A percentile compares a stretch with the other conserved stretches of the same genome.
Conservation (phyloP, 805 yeast genomes). For the Starmerella tilneyi region DNA sequence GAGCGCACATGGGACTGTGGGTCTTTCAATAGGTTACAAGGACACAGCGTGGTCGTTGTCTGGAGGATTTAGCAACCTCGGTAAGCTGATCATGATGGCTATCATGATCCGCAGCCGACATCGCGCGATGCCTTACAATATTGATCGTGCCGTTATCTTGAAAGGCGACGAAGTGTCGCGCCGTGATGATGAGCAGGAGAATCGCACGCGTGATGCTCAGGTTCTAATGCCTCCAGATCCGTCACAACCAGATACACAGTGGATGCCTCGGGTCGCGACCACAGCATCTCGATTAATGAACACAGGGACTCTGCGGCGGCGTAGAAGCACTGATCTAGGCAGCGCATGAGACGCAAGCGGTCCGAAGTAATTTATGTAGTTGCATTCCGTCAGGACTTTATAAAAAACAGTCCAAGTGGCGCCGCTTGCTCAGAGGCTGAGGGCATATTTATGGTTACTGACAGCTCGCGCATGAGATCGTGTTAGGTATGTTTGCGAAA, state of each 20-base stretch:
- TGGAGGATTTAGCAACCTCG: slow-evolving; percentile 57
- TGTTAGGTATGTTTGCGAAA: too few species aligned
- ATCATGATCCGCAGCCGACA: slow-evolving; percentile 93
- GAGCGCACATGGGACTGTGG: slow-evolving; percentile 95
- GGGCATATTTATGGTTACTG: too few species aligned
- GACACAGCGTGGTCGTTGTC: slow-evolving; percentile 56
- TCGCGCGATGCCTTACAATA: slow-evolving; percentile 86
- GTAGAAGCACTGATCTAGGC: slow-evolving; percentile 2
- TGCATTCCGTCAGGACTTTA: too few species aligned
- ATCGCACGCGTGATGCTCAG: slow-evolving; percentile 20
- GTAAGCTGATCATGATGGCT: slow-evolving; percentile 76
- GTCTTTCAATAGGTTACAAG: slow-evolving; percentile 79
- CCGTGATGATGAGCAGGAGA: slow-evolving; percentile 25
- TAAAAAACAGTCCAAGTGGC: too few species aligned
- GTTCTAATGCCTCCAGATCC: slow-evolving; percentile 16
- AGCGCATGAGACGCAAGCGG: not conserved
- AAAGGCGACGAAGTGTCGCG: slow-evolving; percentile 46
- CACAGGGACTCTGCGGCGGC: slow-evolving; percentile 18
- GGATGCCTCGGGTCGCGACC: slow-evolving; percentile 24
- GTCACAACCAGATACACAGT: slow-evolving; percentile 9
- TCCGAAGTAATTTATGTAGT: too few species aligned
- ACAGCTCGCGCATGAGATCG: too few species aligned
- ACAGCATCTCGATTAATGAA: slow-evolving; percentile 19
- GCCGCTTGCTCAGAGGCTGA: too few species aligned
- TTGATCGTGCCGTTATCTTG: slow-evolving; percentile 87